phyloP scores from a whole-genome alignment of 2,329 filamentous ascomycete species.

The Scedosporium aurantiacum region DNA sequence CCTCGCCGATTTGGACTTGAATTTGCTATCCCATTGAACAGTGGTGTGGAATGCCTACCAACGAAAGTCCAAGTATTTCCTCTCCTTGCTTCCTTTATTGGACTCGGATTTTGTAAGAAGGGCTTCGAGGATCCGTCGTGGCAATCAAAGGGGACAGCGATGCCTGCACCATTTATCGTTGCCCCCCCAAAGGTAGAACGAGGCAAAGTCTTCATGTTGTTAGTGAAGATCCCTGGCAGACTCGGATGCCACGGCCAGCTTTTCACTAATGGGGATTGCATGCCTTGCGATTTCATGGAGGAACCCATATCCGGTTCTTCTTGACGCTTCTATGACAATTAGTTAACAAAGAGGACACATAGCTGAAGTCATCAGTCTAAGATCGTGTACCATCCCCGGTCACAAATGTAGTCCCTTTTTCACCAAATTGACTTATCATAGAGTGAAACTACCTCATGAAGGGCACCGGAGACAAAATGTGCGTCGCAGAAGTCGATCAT shows the following conservation, averaged over 20 bases:
- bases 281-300: conserved; percentile 8
- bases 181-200: not conserved
- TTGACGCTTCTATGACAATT: not conserved
- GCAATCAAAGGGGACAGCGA: not conserved
- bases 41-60: conserved; percentile 6
- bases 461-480: not conserved
- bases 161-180: not conserved
- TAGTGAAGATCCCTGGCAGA: conserved; percentile 2
- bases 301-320: conserved; percentile 6
- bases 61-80: not conserved
- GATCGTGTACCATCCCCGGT: conserved; percentile 3
- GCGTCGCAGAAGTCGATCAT: conserved; percentile 2
- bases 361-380: not conserved
- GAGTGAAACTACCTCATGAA: not conserved
- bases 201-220: conserved; percentile 6
- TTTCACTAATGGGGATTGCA: conserved; percentile 8
- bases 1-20: conserved; percentile 6
- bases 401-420: conserved; percentile 6
- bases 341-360: not conserved
- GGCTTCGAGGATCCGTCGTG: not conserved
- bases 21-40: conserved; percentile 7
- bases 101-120: conserved; percentile 3
- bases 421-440: conserved; percentile 8
- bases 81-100: not conserved
- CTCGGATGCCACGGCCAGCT: not conserved